phyloP scores from a whole-genome alignment of 2,329 filamentous ascomycete species.

The Talaromyces funiculosus region DNA sequence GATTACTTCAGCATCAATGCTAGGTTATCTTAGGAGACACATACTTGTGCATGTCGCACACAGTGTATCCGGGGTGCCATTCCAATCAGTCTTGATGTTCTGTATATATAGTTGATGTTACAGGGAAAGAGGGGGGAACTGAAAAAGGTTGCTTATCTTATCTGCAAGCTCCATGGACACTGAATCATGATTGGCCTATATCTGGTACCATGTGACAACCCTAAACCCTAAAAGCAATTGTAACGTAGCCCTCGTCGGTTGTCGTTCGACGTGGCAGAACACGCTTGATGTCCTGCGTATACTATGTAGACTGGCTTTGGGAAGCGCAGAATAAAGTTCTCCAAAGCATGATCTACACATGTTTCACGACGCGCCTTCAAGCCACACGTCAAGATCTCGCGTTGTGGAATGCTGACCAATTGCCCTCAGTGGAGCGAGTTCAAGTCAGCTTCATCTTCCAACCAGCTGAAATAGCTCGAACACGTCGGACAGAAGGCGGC shows the following conservation, averaged over 20 bases:
- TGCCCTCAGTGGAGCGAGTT: neutral
- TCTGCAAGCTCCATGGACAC: neutral
- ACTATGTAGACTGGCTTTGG: too few relatives aligned
- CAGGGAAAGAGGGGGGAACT: neutral
- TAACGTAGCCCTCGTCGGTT: neutral
- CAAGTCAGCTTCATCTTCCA: too few relatives aligned
- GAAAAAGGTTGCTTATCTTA: neutral
- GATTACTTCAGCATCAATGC: neutral
- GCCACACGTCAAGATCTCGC: neutral
- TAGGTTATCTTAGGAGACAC: neutral
- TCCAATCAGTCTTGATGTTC: neutral
- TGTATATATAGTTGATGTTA: neutral
- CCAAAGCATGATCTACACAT: neutral
- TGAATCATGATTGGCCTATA: neutral
- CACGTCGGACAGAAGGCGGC: neutral
- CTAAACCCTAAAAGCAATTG: neutral
- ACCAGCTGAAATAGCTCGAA: too few relatives aligned
- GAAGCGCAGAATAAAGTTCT: neutral
- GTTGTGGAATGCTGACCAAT: neutral
- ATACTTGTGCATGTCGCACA: slow-evolving; percentile 14
- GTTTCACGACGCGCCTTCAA: neutral
- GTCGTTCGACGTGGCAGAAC: neutral
- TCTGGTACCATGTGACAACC: too few relatives aligned
- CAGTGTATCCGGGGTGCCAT: slow-evolving; percentile 13
- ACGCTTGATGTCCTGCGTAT: neutral